Evolutionary conservation across 495 filamentous ascomycete species (phyloP).

Genomic region (Cudoniella acicularis): DNA sequence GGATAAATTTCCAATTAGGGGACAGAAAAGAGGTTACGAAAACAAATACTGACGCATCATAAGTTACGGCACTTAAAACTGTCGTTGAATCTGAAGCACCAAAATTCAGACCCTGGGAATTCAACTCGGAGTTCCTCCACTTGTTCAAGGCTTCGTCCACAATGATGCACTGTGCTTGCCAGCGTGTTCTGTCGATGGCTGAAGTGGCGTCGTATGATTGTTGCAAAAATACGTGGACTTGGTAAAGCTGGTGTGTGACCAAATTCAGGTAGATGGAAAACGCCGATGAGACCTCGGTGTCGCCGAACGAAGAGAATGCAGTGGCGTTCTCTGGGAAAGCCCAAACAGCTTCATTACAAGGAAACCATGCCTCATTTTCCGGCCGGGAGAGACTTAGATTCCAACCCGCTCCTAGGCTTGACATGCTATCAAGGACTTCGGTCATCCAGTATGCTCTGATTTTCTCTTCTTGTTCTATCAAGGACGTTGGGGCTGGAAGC

Average conservation of each 20-base stretch:
- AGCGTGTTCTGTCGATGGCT: slow-evolving; percentile 23
- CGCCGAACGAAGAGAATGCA: slow-evolving; percentile 3
- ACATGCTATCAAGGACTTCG: slow-evolving; percentile 31
- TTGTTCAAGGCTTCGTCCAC: slow-evolving; percentile 28
- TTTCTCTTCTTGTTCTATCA: slow-evolving; percentile 31
- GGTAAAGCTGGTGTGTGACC: slow-evolving; percentile 27
- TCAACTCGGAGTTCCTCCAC: slow-evolving; percentile 20
- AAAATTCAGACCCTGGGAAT: background rate
- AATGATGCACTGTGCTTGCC: slow-evolving; percentile 28
- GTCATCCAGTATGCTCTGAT: slow-evolving; percentile 36
- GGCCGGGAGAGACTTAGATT: slow-evolving; percentile 21
- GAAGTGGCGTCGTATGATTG: slow-evolving; percentile 25
- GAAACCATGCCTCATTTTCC: slow-evolving; percentile 8
- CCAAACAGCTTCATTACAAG: slow-evolving; percentile 4
- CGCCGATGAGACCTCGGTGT: slow-evolving; percentile 1
- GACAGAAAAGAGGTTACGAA: background rate
- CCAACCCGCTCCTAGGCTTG: slow-evolving; percentile 30
- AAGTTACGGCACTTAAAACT: slow-evolving; percentile 22
- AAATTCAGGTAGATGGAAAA: slow-evolving; percentile 23
- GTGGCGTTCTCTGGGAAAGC: slow-evolving; percentile 4
- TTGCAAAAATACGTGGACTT: slow-evolving; percentile 31
- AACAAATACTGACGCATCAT: slow-evolving; percentile 15
- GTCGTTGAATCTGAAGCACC: background rate
- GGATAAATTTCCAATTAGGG: background rate
- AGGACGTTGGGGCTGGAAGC: slow-evolving; percentile 19